Conservation (phyloP, 163 green algal species). For the Chlorella variabilis region DNA sequence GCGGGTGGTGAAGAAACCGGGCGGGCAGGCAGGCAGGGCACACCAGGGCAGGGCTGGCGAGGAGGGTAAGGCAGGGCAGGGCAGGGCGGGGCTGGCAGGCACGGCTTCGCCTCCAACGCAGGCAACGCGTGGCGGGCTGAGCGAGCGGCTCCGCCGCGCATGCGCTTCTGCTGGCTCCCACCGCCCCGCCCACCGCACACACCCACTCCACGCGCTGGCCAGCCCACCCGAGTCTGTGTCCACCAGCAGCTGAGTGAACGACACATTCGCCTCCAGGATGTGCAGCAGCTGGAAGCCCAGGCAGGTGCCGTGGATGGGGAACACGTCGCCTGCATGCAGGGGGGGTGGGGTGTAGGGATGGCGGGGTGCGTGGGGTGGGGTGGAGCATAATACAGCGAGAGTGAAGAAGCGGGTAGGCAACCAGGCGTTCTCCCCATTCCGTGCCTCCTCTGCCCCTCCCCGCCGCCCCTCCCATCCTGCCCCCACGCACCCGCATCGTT, state of each 20-base stretch:
- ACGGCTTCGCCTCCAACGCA: too few species aligned
- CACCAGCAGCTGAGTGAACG: constrained; percentile 81
- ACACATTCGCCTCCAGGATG: constrained; percentile 81
- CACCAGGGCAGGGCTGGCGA: not conserved
- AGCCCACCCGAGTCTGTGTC: constrained; percentile 68
- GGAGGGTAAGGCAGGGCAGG: too few species aligned
- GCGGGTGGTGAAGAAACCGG: not conserved
- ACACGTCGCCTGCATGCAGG: constrained; percentile 41
- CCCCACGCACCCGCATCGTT: constrained; percentile 67
- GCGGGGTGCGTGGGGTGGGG: too few species aligned
- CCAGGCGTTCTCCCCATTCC: too few species aligned
- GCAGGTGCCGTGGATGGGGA: constrained; percentile 83
- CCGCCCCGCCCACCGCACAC: not conserved
- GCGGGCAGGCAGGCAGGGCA: not conserved
- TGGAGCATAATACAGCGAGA: not conserved
- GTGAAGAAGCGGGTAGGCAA: too few species aligned
- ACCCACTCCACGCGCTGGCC: not conserved
- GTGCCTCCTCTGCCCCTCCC: too few species aligned
- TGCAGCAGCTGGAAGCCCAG: constrained; percentile 89
- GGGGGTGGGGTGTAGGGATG: not conserved
- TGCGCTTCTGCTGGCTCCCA: too few species aligned
- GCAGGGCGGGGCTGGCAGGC: too few species aligned
- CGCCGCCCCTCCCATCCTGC: too few species aligned
- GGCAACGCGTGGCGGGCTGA: too few species aligned
- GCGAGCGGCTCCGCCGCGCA: too few species aligned